Conservation (phyloP, 75 land plant species). For the Gnetum montanum region DNA sequence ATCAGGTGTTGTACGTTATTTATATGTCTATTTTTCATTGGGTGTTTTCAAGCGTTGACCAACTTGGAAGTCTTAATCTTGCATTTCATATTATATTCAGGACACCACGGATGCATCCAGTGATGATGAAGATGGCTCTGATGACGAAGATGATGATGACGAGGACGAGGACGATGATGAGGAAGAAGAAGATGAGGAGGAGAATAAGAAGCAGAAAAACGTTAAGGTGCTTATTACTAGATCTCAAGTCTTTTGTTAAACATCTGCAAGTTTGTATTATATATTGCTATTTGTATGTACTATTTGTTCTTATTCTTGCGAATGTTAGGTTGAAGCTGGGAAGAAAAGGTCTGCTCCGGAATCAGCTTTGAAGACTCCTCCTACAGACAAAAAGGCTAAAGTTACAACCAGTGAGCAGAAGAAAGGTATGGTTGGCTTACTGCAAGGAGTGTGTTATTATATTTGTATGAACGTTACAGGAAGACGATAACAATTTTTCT, state of each 20-base stretch:
- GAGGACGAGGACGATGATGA: not conserved
- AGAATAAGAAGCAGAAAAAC: not conserved
- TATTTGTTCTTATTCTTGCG: too few species aligned
- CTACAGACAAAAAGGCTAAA: conserved; percentile 2
- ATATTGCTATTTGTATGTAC: too few species aligned
- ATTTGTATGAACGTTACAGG: not conserved
- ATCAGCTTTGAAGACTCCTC: not conserved
- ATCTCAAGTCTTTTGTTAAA: too few species aligned
- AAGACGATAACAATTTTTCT: not conserved
- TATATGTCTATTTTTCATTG: not conserved
- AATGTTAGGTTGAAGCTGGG: conserved; percentile 1
- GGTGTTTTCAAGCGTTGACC: not conserved
- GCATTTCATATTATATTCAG: too few species aligned
- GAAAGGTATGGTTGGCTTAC: not conserved
- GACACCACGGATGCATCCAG: not conserved
- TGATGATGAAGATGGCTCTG: not conserved
- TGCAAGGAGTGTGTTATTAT: not conserved
- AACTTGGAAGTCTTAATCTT: not conserved
- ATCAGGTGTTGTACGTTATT: not conserved
- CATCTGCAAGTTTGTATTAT: too few species aligned
- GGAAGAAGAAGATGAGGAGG: too few species aligned
- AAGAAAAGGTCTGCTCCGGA: conserved; percentile 2
- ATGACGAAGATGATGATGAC: not conserved
- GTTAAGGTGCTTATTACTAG: too few species aligned
- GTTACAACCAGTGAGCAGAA: not conserved